Evolutionary conservation across 768 basidiomycete genomes (phyloP), one percentile per base, ranked within the genome.

Genomic region (Collybia sordida): DNA sequence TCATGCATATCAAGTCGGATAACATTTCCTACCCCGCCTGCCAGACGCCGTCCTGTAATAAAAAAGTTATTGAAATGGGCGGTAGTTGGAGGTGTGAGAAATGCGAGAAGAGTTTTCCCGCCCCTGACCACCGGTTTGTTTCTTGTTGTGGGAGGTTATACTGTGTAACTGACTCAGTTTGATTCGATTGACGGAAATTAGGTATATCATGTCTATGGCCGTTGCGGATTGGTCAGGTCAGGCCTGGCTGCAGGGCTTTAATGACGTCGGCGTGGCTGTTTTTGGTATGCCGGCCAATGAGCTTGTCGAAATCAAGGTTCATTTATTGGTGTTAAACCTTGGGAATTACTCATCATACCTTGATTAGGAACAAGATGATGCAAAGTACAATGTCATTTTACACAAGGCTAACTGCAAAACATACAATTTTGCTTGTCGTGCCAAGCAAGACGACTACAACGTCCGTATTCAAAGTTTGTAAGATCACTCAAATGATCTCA

Each of bases 171-270:
- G 12, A 47, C 23, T 41, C 37, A 21, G 46, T 49, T 22, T 41
- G 51, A 56, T 50, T 23, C 22, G 31, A 11, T 11, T 11, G 31
- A 12, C 9, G 31, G 34, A 50, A 34, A 24, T 21, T 42, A 90
- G 88, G 46, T 92, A 89, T 57, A 85, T 96, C 61, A 77, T 98
- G 56, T 80, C 84, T 34, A 76, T 97, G 72, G 90, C 90, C 41
- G 86, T 93, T 2, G 81, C 91, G n/a, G 97, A 99, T 66, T 81
- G 85, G 71, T 90, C 92, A 15, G 86, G 84, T 18, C 91, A 95
- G 66, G 79, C 84, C 15, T 98, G 96, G 96, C 72, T 98, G 39
- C 90, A 91, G 54, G 93, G 90, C 3, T 99, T 99, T 77, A 96
- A 99, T 64, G 96, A 98, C 5, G 82, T 88, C 27, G 97, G 93